These are phyloP conservation scores for Termitomyces sp. DNA, from an alignment of 768 basidiomycete genomes.

Conservation along the genomic window DNA sequence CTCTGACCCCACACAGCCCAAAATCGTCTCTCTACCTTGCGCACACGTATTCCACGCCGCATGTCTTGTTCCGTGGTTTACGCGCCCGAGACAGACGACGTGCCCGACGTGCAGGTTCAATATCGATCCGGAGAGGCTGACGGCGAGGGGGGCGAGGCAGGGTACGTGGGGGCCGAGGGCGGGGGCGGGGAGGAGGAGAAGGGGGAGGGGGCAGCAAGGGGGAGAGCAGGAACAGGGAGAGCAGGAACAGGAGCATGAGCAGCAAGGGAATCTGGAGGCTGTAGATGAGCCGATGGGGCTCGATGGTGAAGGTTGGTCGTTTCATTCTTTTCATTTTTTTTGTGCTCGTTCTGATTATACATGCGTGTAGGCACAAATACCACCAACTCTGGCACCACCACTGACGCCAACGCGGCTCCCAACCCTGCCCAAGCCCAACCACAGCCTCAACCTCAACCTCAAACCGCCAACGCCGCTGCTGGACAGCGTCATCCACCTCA, in stretches of 20 bases:
- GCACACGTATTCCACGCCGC: conserved; percentile 79
- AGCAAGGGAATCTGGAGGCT: not conserved
- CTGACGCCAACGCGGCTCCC: not conserved
- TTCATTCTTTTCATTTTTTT: not conserved
- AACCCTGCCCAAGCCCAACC: not conserved
- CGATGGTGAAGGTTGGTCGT: not conserved
- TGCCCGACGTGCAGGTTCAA: conserved; percentile 84
- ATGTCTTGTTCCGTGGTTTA: conserved; percentile 82
- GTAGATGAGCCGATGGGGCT: not conserved
- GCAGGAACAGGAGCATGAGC: not conserved
- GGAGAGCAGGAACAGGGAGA: not conserved
- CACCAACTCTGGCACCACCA: not conserved
- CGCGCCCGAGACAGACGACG: conserved; percentile 72
- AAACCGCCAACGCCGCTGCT: not conserved
- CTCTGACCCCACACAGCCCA: conserved; percentile 22
- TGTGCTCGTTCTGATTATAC: not conserved
- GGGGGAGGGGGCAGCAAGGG: not conserved
- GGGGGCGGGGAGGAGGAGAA: not conserved
- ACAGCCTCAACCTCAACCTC: not conserved
- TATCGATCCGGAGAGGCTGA: conserved; percentile 75
- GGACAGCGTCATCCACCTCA: not conserved
- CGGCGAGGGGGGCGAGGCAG: conserved; percentile 23
- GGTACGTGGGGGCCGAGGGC: not conserved
- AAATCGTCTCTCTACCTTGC: conserved; percentile 71
- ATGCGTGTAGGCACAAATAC: not conserved